phyloP scores from a whole-genome alignment of 2,329 filamentous ascomycete species.

The Curvularia spicifera region DNA sequence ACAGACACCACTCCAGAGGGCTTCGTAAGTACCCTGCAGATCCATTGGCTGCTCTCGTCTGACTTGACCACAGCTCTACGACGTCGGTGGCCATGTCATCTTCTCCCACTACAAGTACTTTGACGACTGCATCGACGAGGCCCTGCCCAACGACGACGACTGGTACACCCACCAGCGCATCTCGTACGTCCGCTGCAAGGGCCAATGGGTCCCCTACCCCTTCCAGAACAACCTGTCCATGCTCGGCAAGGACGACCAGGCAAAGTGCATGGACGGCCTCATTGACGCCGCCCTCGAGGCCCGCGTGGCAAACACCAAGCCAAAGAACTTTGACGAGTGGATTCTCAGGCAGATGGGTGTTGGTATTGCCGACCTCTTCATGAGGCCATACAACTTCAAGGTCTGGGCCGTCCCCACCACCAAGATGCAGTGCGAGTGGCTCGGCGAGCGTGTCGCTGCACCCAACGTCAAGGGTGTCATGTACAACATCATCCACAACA shows the following conservation, averaged over 20 bases:
- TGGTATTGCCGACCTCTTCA: conserved; percentile 93
- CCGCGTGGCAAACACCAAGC: conserved; percentile 87
- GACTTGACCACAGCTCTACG: conserved; percentile 73
- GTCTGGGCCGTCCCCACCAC: conserved; percentile 98
- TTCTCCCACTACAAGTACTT: conserved; percentile 99
- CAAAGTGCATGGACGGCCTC: conserved; percentile 90
- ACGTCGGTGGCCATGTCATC: conserved; percentile 97
- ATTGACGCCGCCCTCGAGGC: conserved; percentile 91
- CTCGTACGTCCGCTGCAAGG: conserved; percentile 98
- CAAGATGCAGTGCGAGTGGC: conserved; percentile 99
- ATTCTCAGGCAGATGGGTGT: conserved; percentile 90
- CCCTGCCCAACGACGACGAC: conserved; percentile 89
- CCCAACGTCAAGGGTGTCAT: conserved; percentile 94
- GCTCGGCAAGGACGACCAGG: conserved; percentile 96
- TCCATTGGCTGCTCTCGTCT: conserved; percentile 24
- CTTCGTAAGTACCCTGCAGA: conserved; percentile 73
- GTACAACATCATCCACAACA: conserved; percentile 93
- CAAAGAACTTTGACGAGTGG: conserved; percentile 98
- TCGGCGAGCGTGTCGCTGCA: conserved; percentile 96
- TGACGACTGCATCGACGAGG: conserved; percentile 97
- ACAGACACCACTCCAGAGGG: conserved; percentile 95
- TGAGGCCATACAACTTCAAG: conserved; percentile 99
- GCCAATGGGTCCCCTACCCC: conserved; percentile 95
- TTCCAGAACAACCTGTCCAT: conserved; percentile 99
- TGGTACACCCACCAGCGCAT: conserved; percentile 99